Base-by-base conservation (phyloP, 306 rosid genomes). In the Cucumis cinereus region DNA sequence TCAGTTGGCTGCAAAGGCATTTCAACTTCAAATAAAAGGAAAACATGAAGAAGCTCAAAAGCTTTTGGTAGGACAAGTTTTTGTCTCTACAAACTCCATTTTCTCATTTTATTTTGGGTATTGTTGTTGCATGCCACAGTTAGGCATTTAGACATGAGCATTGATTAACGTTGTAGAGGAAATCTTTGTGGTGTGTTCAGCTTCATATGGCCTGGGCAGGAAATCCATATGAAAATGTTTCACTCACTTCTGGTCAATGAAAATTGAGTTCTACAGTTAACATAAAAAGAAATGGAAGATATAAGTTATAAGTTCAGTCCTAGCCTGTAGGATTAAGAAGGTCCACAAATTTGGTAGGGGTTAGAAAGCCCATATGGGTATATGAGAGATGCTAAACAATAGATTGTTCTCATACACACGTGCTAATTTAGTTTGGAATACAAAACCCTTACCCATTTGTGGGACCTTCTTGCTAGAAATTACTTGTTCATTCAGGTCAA, bases 1-100 rank as follows among this genome's bases (percentile, higher is more conserved):
- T 79, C 97, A 93, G 85, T 82, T 91, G 84, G 98, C 98, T 74
- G 97, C 98, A n/a, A 91, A 91, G 90, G 98, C 94, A 33, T 78
- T 90, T 86, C 98, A 93, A 76, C 93, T 93, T 82, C 91, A 93
- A 76, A 72, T 91, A 84, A 93, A 91, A 84, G 98, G 98, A 82
- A 90, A 90, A 84, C 90, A 87, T 70, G 93, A 88, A 56, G 98
- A 93, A 88, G 98, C 97, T 7, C 87, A 91, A 26, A 87, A 82
- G 84, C 85, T 93, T 70, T 64, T 88, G 94, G 97, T 93, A 82
- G 77, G 88, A 79, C 40, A 74, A 74, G 13, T 40, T 55, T 47
- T 30, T 26, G 62, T 54, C 63, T 61, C 52, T 61, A 19, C 50
- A 12, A 57, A 68, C 55, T 41, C 17, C 28, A 10, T 75, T 75